A percentile compares a stretch with the other conserved stretches of the same genome.
Conservation (phyloP, 2,329 filamentous ascomycete genomes). For the Cercospora janseana region DNA sequence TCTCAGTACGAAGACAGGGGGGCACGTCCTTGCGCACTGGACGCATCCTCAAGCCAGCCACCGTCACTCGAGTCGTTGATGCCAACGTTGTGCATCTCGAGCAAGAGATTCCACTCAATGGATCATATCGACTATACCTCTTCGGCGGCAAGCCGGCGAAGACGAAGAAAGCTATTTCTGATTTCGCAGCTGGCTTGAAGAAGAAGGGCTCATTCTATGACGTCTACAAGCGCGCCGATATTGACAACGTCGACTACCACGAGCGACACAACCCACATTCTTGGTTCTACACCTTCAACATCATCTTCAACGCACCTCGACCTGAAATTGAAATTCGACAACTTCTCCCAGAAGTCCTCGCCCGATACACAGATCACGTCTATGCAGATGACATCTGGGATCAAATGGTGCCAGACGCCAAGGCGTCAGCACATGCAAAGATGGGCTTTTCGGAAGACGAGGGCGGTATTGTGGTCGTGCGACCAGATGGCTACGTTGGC, state of each 20-base stretch:
- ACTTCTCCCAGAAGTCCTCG: slow-evolving; percentile 68
- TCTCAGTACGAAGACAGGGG: slow-evolving; percentile 53
- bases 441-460: slow-evolving; percentile 72
- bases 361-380: slow-evolving; percentile 74
- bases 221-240: slow-evolving; percentile 62
- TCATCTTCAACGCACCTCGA: slow-evolving; percentile 68
- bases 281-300: slow-evolving; percentile 74
- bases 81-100: slow-evolving; percentile 88
- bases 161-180: slow-evolving; percentile 62
- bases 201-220: slow-evolving; percentile 71
- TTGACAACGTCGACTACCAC: slow-evolving; percentile 66
- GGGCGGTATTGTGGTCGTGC: slow-evolving; percentile 77
- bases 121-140: slow-evolving; percentile 80
- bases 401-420: slow-evolving; percentile 64
- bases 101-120: slow-evolving; percentile 85
- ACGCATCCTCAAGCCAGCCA: slow-evolving; percentile 71
- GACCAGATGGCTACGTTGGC: slow-evolving; percentile 85
- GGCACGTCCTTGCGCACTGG: slow-evolving; percentile 68
- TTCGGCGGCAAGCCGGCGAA: slow-evolving; percentile 70
- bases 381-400: slow-evolving; percentile 85
- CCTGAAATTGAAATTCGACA: slow-evolving; percentile 69
- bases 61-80: slow-evolving; percentile 83
- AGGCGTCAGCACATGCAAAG: slow-evolving; percentile 78
- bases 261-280: slow-evolving; percentile 84
- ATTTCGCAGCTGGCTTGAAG: slow-evolving; percentile 65